A percentile compares a stretch with the other conserved stretches of the same genome.
phyloP scores from a whole-genome alignment of 331 rosid genomes.

The Malus hybrid region DNA sequence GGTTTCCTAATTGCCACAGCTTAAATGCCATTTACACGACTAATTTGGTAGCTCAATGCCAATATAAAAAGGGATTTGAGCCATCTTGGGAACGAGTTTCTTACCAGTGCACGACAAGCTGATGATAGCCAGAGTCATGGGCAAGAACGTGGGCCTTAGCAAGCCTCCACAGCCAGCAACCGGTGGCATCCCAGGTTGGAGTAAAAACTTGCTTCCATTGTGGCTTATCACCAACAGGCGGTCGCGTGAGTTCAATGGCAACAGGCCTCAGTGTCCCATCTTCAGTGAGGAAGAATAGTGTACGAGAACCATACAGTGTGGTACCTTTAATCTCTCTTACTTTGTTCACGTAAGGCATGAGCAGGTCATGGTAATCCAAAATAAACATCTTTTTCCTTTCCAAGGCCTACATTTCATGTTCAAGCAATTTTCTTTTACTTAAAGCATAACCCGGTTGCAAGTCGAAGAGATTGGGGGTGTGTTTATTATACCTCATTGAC shows the following conservation, averaged over 20 bases:
- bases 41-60: not conserved
- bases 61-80: not conserved
- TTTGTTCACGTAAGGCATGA: constrained; percentile 51
- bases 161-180: constrained; percentile 52
- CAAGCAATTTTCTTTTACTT: not conserved
- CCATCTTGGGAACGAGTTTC: not conserved
- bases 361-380: constrained; percentile 49
- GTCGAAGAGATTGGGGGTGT: not conserved
- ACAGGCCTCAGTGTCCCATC: constrained; percentile 59
- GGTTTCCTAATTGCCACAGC: not conserved
- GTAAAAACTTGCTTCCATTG: constrained; percentile 55
- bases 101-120: constrained; percentile 50
- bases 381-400: constrained; percentile 41
- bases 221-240: constrained; percentile 33
- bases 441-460: not conserved
- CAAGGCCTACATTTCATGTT: constrained; percentile 31
- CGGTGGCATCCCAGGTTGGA: constrained; percentile 36
- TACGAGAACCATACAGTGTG: constrained; percentile 59
- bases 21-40: not conserved
- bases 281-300: constrained; percentile 44
- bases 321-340: constrained; percentile 45
- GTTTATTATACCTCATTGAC: not conserved
- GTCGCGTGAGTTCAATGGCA: constrained; percentile 61
- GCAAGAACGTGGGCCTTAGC: constrained; percentile 57
- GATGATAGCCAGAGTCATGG: constrained; percentile 54